These are phyloP conservation scores for Globisporangium abappressorium DNA, from an alignment of 352 stramenopile genomes.

Conservation along the genomic window DNA sequence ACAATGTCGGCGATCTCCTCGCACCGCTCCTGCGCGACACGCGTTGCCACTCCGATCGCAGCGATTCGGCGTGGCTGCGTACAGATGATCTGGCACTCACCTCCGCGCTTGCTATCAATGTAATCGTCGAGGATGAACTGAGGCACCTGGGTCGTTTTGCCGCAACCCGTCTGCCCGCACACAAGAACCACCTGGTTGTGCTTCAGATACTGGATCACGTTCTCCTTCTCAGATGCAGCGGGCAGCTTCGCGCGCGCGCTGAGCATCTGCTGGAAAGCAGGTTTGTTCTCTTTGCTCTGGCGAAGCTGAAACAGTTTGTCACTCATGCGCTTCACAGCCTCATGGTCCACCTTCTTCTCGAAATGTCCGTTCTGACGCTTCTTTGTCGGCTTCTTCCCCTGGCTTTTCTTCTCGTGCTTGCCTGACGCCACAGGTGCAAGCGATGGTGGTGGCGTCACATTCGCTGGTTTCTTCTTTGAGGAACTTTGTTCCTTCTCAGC, in stretches of 20 bases:
- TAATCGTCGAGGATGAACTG: constrained; percentile 97
- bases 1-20: constrained; percentile 85
- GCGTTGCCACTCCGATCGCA: constrained; percentile 94
- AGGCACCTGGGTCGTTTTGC: constrained; percentile 96
- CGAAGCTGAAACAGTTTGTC: constrained; percentile 40
- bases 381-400: constrained; percentile 20
- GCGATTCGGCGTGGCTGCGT: constrained; percentile 95
- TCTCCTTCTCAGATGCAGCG: constrained; percentile 50
- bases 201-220: constrained; percentile 51
- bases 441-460: background rate
- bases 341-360: constrained; percentile 28
- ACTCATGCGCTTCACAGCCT: constrained; percentile 40
- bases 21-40: constrained; percentile 93
- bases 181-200: constrained; percentile 92
- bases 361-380: constrained; percentile 10
- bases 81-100: constrained; percentile 95
- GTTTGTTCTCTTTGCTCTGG: constrained; percentile 38
- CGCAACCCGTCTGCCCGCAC: constrained; percentile 94
- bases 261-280: constrained; percentile 60
- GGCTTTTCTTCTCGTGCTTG: constrained; percentile 16
- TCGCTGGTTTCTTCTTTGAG: background rate
- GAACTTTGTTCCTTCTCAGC: background rate
- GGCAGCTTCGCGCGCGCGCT: constrained; percentile 50
- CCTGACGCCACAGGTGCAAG: background rate
- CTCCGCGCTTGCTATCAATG: constrained; percentile 74